A percentile compares a stretch with the other conserved stretches of the same genome.
Evolutionary conservation across 202 grass and related monocot genomes (phyloP).

Genomic region (Setaria italica): DNA sequence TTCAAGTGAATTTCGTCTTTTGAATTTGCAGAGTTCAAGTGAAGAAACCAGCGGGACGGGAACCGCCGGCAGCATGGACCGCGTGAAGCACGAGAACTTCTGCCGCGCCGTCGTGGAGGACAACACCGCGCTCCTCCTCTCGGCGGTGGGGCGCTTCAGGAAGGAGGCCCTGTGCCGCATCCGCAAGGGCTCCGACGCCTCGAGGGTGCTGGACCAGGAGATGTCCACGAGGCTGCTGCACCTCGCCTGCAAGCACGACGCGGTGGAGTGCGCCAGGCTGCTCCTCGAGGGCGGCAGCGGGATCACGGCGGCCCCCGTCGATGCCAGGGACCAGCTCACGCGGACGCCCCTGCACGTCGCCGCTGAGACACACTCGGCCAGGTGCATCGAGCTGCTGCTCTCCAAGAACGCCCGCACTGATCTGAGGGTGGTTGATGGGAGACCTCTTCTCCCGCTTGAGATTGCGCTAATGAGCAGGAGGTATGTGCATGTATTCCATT

Average conservation of each 20-base stretch:
- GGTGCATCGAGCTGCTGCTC: slow-evolving; percentile 68
- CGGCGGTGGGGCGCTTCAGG: slow-evolving; percentile 48
- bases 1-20: neutral
- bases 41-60: slow-evolving; percentile 28
- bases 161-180: slow-evolving; percentile 50
- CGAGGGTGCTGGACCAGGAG: slow-evolving; percentile 52
- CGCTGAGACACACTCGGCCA: slow-evolving; percentile 54
- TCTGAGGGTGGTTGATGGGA: slow-evolving; percentile 47
- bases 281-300: slow-evolving; percentile 56
- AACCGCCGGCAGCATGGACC: slow-evolving; percentile 9
- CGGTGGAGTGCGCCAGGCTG: slow-evolving; percentile 58
- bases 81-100: slow-evolving; percentile 39
- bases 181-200: slow-evolving; percentile 52
- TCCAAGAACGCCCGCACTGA: slow-evolving; percentile 58
- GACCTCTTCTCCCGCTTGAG: slow-evolving; percentile 55
- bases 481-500: slow-evolving; percentile 27
- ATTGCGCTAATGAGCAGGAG: slow-evolving; percentile 53
- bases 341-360: slow-evolving; percentile 64
- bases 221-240: slow-evolving; percentile 61
- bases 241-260: slow-evolving; percentile 67
- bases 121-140: slow-evolving; percentile 43
- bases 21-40: slow-evolving; percentile 40
- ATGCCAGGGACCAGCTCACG: slow-evolving; percentile 55
- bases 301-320: slow-evolving; percentile 32
- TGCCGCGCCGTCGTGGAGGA: slow-evolving; percentile 50